Evolutionary conservation across 2,329 filamentous ascomycete species (phyloP), one percentile per base, ranked within the genome.

Genomic region (Lasiodiplodia sp.): DNA sequence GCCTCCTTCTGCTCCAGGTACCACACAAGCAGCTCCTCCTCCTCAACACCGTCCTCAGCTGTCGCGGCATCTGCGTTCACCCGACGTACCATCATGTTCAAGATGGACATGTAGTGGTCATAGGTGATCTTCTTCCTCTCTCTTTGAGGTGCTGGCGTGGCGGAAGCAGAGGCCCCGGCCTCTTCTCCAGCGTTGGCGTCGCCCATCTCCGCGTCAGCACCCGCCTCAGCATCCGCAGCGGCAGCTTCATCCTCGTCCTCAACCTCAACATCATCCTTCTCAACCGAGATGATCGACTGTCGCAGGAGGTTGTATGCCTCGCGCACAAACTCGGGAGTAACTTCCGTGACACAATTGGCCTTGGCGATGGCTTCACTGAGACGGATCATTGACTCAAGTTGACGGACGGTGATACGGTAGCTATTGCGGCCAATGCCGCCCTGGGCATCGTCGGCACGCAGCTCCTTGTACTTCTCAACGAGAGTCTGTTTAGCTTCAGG

Each of bases 281-380:
- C 96, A 31, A 99, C 96, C 1, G 92, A 96, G 75, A 99, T 97
- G 78, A 99, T 99, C 79, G 92, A 96, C 81, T 97, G 94, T 52
- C 94, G 87, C 14, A 99, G 87, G 11, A 99, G 87, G 74, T 96
- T 93, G 80, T 91, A 98, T 0, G 95, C 96, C 81, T 99, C 96
- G 51, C 91, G 87, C 18, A 99, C 96, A 81, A 98, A 97, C 0
- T 88, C 87, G 1, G 92, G 86, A 0, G 89, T 90, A 70, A 99
- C 92, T 71, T 97, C 94, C 74, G 95, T 92, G 16, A 97, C 93
- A 77, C 96, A 99, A 78, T 97, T 98, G 69, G 94, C 93, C 81
- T 98, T 98, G 69, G 96, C 96, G 73, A 99, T 97, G n/a, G 96
- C 96, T 80, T 99, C 96, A 67, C 92, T 95, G 68, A 99, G 84